Conservation (phyloP, 192 early-diverging fungal species). For the Paraglomus brasilianum region DNA sequence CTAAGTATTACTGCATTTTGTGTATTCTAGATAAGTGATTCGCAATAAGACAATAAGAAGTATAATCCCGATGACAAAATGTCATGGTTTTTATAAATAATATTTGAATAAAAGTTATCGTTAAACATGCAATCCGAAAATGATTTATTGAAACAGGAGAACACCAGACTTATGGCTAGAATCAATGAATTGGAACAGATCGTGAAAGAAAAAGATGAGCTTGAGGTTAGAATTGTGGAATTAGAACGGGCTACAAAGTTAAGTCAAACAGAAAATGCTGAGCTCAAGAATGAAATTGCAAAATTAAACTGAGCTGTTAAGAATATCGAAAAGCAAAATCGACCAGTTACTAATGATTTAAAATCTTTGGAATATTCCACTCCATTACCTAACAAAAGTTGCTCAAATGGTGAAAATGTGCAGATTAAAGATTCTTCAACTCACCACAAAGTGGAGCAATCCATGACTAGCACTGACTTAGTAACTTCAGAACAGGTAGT, state of each 20-base stretch:
- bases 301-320: slow-evolving; percentile 13
- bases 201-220: slow-evolving; percentile 2
- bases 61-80: too few species aligned
- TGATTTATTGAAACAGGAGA: not conserved
- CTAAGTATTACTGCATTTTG: too few species aligned
- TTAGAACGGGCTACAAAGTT: slow-evolving; percentile 16
- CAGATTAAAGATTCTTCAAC: slow-evolving; percentile 11
- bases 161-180: not conserved
- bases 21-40: too few species aligned
- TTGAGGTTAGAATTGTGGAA: slow-evolving; percentile 15
- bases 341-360: slow-evolving; percentile 18
- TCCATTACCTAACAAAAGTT: slow-evolving; percentile 14
- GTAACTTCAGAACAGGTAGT: slow-evolving; percentile 15
- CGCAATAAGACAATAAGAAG: too few species aligned
- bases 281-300: slow-evolving; percentile 9
- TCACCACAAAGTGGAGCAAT: slow-evolving; percentile 14
- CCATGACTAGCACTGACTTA: too few species aligned
- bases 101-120: slow-evolving; percentile 4
- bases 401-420: slow-evolving; percentile 16
- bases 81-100: too few species aligned
- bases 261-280: slow-evolving; percentile 17
- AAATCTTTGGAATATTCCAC: slow-evolving; percentile 17
- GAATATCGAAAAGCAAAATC: slow-evolving; percentile 19
- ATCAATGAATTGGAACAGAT: not conserved
- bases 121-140: slow-evolving; percentile 4